Conservation (phyloP, 768 basidiomycete genomes). For the Crepidotus variabilis region DNA sequence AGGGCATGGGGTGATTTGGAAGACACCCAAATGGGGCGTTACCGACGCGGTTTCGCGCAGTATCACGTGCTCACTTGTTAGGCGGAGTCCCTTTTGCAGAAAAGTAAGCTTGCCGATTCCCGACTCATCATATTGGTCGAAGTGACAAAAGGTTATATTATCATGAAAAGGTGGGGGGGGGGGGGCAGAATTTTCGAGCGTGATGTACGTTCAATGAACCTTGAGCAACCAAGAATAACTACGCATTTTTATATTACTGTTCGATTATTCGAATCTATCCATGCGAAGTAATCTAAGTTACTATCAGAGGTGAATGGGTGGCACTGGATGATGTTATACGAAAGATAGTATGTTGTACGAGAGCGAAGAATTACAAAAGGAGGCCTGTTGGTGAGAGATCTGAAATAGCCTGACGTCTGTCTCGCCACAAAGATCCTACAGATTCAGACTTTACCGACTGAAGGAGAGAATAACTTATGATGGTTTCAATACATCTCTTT, state of each 20-base stretch:
- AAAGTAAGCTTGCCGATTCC: not conserved
- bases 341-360: not conserved
- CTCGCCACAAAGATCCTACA: too few species aligned
- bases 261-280: not conserved
- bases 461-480: too few species aligned
- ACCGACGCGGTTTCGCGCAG: not conserved
- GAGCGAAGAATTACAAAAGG: too few species aligned
- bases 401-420: too few species aligned
- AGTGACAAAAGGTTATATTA: too few species aligned
- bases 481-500: not conserved
- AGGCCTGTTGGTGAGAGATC: too few species aligned
- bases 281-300: not conserved
- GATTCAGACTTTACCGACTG: too few species aligned
- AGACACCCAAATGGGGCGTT: not conserved
- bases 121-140: not conserved
- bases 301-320: not conserved
- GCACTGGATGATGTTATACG: not conserved
- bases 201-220: too few species aligned
- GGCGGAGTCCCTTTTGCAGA: not conserved
- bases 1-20: not conserved
- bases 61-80: not conserved
- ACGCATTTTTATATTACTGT: not conserved
- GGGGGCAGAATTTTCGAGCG: too few species aligned
- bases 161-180: too few species aligned
- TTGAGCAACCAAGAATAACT: not conserved